Percentiles rank a stretch among this genome's conserved stretches.
phyloP scores from a whole-genome alignment of 148 eudicot species.

The Fagopyrum esculentum region DNA sequence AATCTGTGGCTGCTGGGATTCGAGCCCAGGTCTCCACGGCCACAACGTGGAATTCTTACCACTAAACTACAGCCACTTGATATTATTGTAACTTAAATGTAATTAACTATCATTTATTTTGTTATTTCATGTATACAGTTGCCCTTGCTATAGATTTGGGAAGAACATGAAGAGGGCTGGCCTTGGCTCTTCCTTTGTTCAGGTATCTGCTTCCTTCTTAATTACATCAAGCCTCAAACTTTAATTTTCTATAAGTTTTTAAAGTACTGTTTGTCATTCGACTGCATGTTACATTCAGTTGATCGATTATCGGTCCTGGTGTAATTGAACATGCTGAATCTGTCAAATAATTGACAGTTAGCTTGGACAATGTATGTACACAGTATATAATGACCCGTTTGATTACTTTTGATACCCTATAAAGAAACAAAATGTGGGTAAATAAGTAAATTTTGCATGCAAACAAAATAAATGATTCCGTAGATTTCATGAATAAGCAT shows the following conservation, averaged over 20 bases:
- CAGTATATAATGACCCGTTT: too few species aligned
- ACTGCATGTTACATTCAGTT: background rate
- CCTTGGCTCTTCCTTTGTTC: slow-evolving; percentile 71
- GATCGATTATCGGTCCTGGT: background rate
- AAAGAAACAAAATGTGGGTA: too few species aligned
- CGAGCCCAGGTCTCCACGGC: slow-evolving; percentile 6
- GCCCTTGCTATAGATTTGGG: slow-evolving; percentile 91
- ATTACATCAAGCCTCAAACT: background rate
- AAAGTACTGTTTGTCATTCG: background rate
- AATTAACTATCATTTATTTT: too few species aligned
- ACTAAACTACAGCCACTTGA: slow-evolving; percentile 1
- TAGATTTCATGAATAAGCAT: too few species aligned
- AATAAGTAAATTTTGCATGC: too few species aligned
- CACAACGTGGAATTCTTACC: slow-evolving; percentile 8
- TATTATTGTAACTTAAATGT: too few species aligned
- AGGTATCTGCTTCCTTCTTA: slow-evolving; percentile 31
- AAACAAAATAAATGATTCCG: too few species aligned
- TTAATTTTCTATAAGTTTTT: background rate
- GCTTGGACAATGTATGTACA: too few species aligned
- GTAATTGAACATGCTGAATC: too few species aligned
- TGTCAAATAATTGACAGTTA: too few species aligned
- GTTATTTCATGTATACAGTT: slow-evolving; percentile 51
- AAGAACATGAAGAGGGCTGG: slow-evolving; percentile 92
- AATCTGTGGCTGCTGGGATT: background rate
- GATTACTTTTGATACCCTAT: too few species aligned